phyloP scores from a whole-genome alignment of 2,329 filamentous ascomycete species.

The Ophiosphaerella narmari region DNA sequence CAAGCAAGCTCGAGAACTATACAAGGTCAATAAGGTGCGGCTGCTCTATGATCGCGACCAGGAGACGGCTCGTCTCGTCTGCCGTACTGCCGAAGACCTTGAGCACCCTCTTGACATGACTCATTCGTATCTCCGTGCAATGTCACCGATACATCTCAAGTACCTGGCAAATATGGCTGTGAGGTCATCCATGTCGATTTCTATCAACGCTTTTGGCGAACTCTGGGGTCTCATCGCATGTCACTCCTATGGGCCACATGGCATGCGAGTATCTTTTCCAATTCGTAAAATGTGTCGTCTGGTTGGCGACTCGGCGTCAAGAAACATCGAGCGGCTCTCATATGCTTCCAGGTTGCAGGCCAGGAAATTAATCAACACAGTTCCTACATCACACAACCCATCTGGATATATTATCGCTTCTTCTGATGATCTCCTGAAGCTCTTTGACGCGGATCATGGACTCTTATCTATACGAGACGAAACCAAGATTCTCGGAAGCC shows the following conservation, averaged over 20 bases:
- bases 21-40: slow-evolving; percentile 87
- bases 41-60: slow-evolving; percentile 84
- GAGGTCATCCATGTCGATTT: slow-evolving; percentile 93
- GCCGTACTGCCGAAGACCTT: slow-evolving; percentile 73
- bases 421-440: slow-evolving; percentile 78
- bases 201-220: slow-evolving; percentile 82
- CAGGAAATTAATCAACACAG: slow-evolving; percentile 84
- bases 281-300: slow-evolving; percentile 91
- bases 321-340: slow-evolving; percentile 85
- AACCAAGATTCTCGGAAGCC: slow-evolving; percentile 78
- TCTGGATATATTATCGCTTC: slow-evolving; percentile 90
- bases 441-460: slow-evolving; percentile 88
- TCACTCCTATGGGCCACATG: slow-evolving; percentile 75
- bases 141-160: slow-evolving; percentile 88
- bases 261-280: slow-evolving; percentile 90
- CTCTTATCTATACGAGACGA: slow-evolving; percentile 84
- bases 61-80: slow-evolving; percentile 79
- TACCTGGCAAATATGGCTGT: slow-evolving; percentile 89
- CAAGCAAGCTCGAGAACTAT: slow-evolving; percentile 83
- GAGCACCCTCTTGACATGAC: slow-evolving; percentile 80
- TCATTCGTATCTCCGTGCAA: slow-evolving; percentile 81
- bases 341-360: slow-evolving; percentile 85
- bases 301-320: slow-evolving; percentile 81
- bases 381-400: slow-evolving; percentile 78
- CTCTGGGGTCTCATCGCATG: slow-evolving; percentile 89